Evolutionary conservation across 1,139 yeast genomes (phyloP), one percentile per base, ranked within the genome.

Genomic region (Protomyces gravidus): DNA sequence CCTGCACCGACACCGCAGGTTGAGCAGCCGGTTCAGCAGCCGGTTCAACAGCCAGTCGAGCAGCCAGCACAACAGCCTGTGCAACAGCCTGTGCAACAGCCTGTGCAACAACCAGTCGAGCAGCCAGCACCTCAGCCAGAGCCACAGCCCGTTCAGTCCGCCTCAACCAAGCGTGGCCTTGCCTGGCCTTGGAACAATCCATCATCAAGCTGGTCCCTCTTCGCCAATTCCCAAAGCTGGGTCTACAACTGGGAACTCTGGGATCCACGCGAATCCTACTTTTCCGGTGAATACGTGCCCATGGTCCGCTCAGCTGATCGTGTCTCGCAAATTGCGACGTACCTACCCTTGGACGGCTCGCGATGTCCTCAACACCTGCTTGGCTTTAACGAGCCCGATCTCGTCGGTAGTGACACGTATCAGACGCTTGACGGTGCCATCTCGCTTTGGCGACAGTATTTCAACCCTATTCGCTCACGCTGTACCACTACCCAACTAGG

Each of bases 381-480:
- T 13, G 62, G 62, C 11, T 59, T 59, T 50, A 59, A 59, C 19
- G 62, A 59, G 49, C 62, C 62, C n/a, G 62, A 59, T 45, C 23
- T 48, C 32, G 45, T 40, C 11, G 59, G 61, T 17, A 36, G 42
- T 23, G 50, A 30, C 55, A 55, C 53, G 17, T 28, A 28, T 11
- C 51, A 45, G 36, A 27, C 50, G n/a, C 60, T 55, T 7, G 50
- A 55, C 4, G 49, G 42, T 42, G 62, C 62, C 13, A 59, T 50
- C 32, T 15, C 47, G 13, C 49, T 36, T 33, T 59, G 57, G 50
- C 39, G 49, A 33, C 47, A 45, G 25, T 55, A 55, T 40, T 55
- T 59, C 45, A 47, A 50, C 11, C 62, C 62, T 3, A 17, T 50
- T 11, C 50, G 61, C 30, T 30, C 49, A 36, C 25, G 28, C 4